Percentiles rank a stretch among this genome's conserved stretches.
Evolutionary conservation across 257 asterid genomes (phyloP).

Genomic region (Datura wrightii): DNA sequence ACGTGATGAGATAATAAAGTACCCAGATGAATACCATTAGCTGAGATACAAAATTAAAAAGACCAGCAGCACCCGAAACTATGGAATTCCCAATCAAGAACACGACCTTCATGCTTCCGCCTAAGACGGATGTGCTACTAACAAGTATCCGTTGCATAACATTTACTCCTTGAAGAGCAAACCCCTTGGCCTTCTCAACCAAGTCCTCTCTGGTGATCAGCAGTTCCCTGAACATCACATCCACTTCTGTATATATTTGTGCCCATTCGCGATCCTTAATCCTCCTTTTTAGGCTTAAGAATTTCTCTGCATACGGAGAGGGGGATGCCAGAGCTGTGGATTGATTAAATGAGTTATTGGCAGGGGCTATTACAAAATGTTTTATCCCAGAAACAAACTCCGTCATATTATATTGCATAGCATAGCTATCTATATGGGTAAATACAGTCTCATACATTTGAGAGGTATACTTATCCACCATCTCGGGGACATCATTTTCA

Average conservation of each 20-base stretch:
- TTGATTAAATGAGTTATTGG: constrained; percentile 53
- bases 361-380: constrained; percentile 63
- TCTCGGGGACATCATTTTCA: constrained; percentile 88
- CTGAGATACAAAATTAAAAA: constrained; percentile 79
- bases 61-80: constrained; percentile 90
- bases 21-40: constrained; percentile 91
- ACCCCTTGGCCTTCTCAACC: constrained; percentile 87
- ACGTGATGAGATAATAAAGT: constrained; percentile 81
- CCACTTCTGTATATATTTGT: constrained; percentile 66
- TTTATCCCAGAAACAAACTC: constrained; percentile 76
- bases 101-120: constrained; percentile 76
- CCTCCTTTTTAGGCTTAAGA: constrained; percentile 65
- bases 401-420: constrained; percentile 89
- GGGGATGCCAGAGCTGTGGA: constrained; percentile 64
- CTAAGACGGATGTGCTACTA: constrained; percentile 73
- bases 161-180: constrained; percentile 79
- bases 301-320: constrained; percentile 73
- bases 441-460: constrained; percentile 79
- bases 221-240: constrained; percentile 69
- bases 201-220: constrained; percentile 76
- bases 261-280: constrained; percentile 82
- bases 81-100: constrained; percentile 70
- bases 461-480: constrained; percentile 79
- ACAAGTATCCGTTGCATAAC: constrained; percentile 74
- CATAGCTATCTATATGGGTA: constrained; percentile 76